Percentiles rank a stretch among this genome's conserved stretches.
Evolutionary conservation across 352 stramenopile genomes (phyloP).

Genomic region (Halophytophthora batemanensis): DNA sequence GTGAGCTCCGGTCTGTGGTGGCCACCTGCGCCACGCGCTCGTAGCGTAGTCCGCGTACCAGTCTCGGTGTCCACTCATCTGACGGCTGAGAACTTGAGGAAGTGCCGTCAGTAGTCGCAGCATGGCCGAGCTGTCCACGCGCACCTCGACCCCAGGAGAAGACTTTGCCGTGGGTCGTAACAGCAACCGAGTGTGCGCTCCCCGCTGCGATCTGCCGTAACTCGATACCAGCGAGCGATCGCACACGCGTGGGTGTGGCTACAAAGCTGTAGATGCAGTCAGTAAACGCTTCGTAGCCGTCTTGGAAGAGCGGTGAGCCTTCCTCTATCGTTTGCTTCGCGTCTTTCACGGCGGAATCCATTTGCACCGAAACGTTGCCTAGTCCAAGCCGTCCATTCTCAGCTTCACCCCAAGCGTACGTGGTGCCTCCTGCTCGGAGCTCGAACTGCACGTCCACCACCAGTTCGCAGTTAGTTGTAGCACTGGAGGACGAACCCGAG

Average conservation of each 20-base stretch:
- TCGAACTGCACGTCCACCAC: conserved; percentile 46
- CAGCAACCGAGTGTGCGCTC: conserved; percentile 47
- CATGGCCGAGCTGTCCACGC: conserved; percentile 44
- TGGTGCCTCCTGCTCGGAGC: conserved; percentile 44
- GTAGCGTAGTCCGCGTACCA: conserved; percentile 47
- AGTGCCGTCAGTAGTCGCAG: background rate
- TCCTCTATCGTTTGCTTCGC: background rate
- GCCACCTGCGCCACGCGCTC: conserved; percentile 43
- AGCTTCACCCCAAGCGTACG: conserved; percentile 63
- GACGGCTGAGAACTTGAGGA: conserved; percentile 3
- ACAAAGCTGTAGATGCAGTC: conserved; percentile 61
- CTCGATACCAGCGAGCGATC: conserved; percentile 42
- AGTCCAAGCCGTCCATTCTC: conserved; percentile 58
- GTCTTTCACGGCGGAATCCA: background rate
- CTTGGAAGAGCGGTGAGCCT: conserved; percentile 27
- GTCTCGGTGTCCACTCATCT: conserved; percentile 42
- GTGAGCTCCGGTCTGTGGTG: conserved; percentile 55
- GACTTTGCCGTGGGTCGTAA: conserved; percentile 44
- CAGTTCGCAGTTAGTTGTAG: conserved; percentile 30
- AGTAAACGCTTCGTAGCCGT: conserved; percentile 73
- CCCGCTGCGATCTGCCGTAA: conserved; percentile 50
- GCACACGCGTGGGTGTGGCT: conserved; percentile 33
- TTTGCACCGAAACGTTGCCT: conserved; percentile 18
- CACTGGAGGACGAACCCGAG: conserved; percentile 6
- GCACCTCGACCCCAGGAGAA: conserved; percentile 60